These are phyloP conservation scores for Nemania abortiva DNA, from an alignment of 2,329 filamentous ascomycete genomes.

Conservation along the genomic window DNA sequence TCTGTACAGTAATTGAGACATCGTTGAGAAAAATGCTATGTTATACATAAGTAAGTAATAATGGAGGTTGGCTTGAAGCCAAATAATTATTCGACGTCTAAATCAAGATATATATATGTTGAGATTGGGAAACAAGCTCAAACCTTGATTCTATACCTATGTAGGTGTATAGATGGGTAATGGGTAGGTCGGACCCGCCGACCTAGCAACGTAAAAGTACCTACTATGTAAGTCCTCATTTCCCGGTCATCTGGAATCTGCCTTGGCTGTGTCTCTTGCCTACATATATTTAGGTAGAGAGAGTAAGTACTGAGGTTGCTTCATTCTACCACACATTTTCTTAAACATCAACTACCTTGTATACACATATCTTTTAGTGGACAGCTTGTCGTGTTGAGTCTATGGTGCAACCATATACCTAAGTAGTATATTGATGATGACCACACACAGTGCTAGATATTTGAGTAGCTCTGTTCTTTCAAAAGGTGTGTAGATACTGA, in stretches of 20 bases:
- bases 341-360: no score
- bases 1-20: conserved; percentile 12
- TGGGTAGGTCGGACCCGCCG: no score
- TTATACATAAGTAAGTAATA: background rate
- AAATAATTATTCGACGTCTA: background rate
- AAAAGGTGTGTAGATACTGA: background rate
- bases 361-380: no score
- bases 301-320: background rate
- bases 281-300: background rate
- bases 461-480: background rate
- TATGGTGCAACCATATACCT: no score
- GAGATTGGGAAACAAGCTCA: background rate
- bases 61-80: background rate
- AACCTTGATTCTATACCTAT: no score
- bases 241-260: conserved; percentile 1
- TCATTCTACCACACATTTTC: background rate
- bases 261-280: background rate
- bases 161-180: no score
- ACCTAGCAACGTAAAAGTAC: no score
- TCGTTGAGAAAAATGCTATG: background rate
- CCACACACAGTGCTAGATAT: background rate
- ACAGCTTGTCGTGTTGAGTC: no score
- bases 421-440: background rate
- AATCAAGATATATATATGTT: background rate
- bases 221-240: no score